phyloP scores from a whole-genome alignment of 1,284 basidiomycete genomes.

The Puccinia coronata region DNA sequence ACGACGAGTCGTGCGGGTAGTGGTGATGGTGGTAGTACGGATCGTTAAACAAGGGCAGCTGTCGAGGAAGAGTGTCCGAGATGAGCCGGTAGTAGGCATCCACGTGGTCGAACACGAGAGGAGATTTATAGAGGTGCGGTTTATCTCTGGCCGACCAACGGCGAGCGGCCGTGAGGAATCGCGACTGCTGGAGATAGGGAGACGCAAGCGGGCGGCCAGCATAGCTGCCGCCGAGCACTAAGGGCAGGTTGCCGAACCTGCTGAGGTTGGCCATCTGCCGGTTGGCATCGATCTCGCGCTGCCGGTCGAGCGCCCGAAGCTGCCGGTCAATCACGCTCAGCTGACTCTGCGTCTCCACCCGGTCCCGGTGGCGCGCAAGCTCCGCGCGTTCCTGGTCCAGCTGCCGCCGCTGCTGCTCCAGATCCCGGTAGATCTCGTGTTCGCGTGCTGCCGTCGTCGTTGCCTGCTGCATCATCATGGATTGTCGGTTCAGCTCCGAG shows the following conservation, averaged over 20 bases:
- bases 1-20: neutral
- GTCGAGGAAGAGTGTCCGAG: conserved; percentile 19
- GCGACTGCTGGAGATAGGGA: conserved; percentile 30
- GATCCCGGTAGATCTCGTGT: conserved; percentile 9
- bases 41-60: conserved; percentile 32
- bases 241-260: conserved; percentile 15
- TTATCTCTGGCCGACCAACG: conserved; percentile 26
- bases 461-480: neutral
- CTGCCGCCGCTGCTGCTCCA: neutral
- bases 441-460: neutral
- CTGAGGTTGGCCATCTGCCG: conserved; percentile 27
- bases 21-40: conserved; percentile 22
- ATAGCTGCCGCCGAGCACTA: neutral
- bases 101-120: conserved; percentile 9
- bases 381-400: conserved; percentile 22
- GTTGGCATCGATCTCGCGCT: conserved; percentile 28
- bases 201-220: conserved; percentile 2
- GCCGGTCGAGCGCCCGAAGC: conserved; percentile 9
- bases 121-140: neutral
- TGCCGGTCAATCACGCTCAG: conserved; percentile 13
- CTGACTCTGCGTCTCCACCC: conserved; percentile 2
- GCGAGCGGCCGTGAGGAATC: conserved; percentile 6
- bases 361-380: neutral
- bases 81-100: conserved; percentile 30
- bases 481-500: neutral